A percentile compares a stretch with the other conserved stretches of the same genome.
phyloP scores from a whole-genome alignment of 2,329 filamentous ascomycete species.

The Coniochaeta pulveracea region DNA sequence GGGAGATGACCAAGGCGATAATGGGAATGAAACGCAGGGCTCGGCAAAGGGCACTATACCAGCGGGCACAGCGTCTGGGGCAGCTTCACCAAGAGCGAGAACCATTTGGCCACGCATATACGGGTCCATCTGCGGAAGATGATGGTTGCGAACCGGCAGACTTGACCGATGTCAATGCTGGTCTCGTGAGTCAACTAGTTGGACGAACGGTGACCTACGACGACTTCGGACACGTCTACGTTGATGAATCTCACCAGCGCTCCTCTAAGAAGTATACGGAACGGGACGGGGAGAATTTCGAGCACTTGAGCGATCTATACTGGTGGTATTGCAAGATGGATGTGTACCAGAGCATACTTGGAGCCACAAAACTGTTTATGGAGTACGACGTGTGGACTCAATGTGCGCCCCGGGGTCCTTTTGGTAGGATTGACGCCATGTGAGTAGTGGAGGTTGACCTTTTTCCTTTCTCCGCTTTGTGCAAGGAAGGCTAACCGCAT shows the following conservation, averaged over 20 bases:
- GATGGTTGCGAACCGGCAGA: slow-evolving; percentile 11
- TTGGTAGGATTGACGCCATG: slow-evolving; percentile 66
- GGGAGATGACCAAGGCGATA: slow-evolving; percentile 59
- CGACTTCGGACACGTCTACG: slow-evolving; percentile 20
- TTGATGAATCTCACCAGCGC: slow-evolving; percentile 6
- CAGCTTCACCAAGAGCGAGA: neutral
- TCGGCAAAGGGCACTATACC: slow-evolving; percentile 17
- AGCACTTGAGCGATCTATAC: slow-evolving; percentile 73
- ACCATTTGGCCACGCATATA: neutral
- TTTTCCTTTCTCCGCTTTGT: neutral
- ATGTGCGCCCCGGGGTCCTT: slow-evolving; percentile 72
- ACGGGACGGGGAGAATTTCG: slow-evolving; percentile 66
- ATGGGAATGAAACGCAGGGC: slow-evolving; percentile 47
- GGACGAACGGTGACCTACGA: slow-evolving; percentile 26
- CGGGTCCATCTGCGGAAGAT: slow-evolving; percentile 4
- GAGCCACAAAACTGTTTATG: slow-evolving; percentile 73
- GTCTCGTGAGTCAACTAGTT: slow-evolving; percentile 28
- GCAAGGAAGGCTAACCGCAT: neutral
- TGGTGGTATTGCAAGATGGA: slow-evolving; percentile 98
- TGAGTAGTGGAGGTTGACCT: slow-evolving; percentile 35
- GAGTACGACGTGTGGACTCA: slow-evolving; percentile 74
- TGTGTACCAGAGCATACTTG: slow-evolving; percentile 79
- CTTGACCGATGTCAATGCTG: slow-evolving; percentile 27
- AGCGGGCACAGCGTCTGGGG: slow-evolving; percentile 7
- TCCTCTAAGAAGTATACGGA: slow-evolving; percentile 27